phyloP scores from a whole-genome alignment of 352 stramenopile species.

The Phytophthora sojae region DNA sequence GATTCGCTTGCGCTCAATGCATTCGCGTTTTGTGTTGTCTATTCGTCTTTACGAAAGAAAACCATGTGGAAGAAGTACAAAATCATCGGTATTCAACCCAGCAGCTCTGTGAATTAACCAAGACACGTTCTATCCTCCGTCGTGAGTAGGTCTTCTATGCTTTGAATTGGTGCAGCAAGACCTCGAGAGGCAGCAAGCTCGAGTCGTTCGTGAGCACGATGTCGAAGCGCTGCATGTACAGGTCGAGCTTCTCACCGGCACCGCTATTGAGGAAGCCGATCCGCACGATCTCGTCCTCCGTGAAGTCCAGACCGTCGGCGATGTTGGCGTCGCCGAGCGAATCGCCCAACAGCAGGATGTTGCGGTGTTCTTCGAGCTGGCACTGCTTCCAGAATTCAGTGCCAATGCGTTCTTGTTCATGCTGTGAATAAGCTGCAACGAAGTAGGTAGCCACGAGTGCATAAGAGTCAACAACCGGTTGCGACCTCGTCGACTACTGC shows the following conservation, averaged over 20 bases:
- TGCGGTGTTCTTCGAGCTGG: conserved; percentile 66
- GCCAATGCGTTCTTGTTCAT: conserved; percentile 80
- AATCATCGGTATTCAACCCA: too few species aligned
- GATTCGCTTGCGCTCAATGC: too few species aligned
- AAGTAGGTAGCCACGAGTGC: too few species aligned
- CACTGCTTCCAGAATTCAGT: conserved; percentile 79
- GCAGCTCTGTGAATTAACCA: too few species aligned
- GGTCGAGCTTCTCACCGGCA: conserved; percentile 59
- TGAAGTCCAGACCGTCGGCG: conserved; percentile 62
- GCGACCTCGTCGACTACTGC: too few species aligned
- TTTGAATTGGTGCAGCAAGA: conserved; percentile 70
- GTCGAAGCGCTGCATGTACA: conserved; percentile 66
- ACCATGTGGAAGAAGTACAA: too few species aligned
- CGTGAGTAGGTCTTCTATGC: too few species aligned
- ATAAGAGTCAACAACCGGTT: too few species aligned
- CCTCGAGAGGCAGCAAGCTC: conserved; percentile 61
- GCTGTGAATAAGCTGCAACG: conserved; percentile 71
- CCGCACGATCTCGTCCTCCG: conserved; percentile 69
- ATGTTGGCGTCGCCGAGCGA: conserved; percentile 73
- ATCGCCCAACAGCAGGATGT: conserved; percentile 83
- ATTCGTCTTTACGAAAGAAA: too few species aligned
- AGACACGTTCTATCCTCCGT: too few species aligned
- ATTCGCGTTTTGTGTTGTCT: too few species aligned
- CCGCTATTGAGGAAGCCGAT: conserved; percentile 78
- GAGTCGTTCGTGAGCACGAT: conserved; percentile 82